Percentiles rank a stretch among this genome's conserved stretches.
phyloP scores from a whole-genome alignment of 2,329 filamentous ascomycete species.

The Cladosporium sp. region DNA sequence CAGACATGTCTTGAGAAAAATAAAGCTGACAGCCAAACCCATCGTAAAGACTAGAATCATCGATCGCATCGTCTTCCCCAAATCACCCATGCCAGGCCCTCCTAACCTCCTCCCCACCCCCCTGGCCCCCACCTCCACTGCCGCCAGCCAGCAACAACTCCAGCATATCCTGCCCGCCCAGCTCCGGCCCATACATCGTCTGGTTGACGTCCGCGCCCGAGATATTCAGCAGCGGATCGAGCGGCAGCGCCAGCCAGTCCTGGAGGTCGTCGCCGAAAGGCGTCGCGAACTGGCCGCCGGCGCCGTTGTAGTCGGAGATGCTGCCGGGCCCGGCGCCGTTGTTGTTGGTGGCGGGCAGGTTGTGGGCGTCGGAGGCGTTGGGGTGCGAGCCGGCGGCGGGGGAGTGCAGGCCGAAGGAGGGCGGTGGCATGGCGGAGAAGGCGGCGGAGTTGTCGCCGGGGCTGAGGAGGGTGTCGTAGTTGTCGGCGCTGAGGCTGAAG shows the following conservation, averaged over 20 bases:
- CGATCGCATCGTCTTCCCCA: too few species aligned
- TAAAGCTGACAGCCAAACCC: too few species aligned
- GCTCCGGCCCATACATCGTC: conserved; percentile 56
- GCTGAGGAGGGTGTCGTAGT: conserved; percentile 34
- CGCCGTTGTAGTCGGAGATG: conserved; percentile 12
- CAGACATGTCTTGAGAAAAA: too few species aligned
- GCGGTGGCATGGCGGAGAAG: conserved; percentile 45
- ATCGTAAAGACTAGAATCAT: too few species aligned
- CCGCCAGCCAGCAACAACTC: conserved; percentile 36
- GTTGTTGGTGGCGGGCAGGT: not conserved
- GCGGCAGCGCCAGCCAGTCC: conserved; percentile 57
- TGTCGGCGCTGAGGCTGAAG: conserved; percentile 40
- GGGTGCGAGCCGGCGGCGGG: conserved; percentile 14
- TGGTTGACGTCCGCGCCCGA: conserved; percentile 52
- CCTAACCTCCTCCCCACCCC: not conserved
- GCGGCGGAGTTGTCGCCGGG: conserved; percentile 27
- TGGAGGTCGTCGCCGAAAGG: conserved; percentile 30
- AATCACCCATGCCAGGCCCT: not conserved
- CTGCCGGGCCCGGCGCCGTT: conserved; percentile 15
- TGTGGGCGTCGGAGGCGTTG: conserved; percentile 18
- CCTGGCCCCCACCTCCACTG: not conserved
- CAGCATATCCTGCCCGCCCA: conserved; percentile 50
- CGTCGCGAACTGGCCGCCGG: conserved; percentile 13
- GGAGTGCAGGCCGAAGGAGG: conserved; percentile 31
- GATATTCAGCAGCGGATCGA: conserved; percentile 54